phyloP scores from a whole-genome alignment of 139 green algal genomes.

The Chlamydomonas asymmetrica region DNA sequence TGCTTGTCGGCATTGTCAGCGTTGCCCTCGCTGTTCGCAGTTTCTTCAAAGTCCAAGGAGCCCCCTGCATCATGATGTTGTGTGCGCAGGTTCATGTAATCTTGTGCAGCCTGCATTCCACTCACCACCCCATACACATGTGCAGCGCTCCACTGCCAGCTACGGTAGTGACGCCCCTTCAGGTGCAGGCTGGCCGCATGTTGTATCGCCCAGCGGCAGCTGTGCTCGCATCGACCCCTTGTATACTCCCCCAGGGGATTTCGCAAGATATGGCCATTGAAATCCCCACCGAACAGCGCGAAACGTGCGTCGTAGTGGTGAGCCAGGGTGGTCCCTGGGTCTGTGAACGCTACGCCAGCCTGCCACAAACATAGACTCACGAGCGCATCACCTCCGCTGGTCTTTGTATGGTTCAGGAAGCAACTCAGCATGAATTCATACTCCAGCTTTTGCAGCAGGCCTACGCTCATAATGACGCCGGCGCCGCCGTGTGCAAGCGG shows the following conservation, averaged over 20 bases:
- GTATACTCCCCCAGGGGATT: conserved; percentile 17
- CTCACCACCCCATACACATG: too few species aligned
- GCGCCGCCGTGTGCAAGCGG: conserved; percentile 23
- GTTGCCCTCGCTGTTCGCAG: too few species aligned
- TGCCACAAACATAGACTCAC: conserved; percentile 15
- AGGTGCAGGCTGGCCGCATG: conserved; percentile 14
- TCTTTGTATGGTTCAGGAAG: background rate
- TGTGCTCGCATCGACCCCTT: conserved; percentile 9
- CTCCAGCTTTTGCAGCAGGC: background rate
- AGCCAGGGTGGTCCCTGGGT: conserved; percentile 1
- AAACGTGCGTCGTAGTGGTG: conserved; percentile 14
- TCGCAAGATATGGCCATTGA: background rate
- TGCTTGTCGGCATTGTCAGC: too few species aligned
- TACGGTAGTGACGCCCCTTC: conserved; percentile 15
- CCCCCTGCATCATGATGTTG: too few species aligned
- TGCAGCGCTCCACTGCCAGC: background rate
- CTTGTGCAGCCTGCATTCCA: too few species aligned
- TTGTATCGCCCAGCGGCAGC: conserved; percentile 4
- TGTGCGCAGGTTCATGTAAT: too few species aligned
- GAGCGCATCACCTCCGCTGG: conserved; percentile 2
- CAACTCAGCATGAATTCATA: background rate
- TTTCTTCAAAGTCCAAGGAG: too few species aligned
- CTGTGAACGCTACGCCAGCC: conserved; percentile 12
- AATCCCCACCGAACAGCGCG: background rate
- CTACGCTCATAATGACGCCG: conserved; percentile 23